Evolutionary conservation across 345 rosid genomes (phyloP), one percentile per base, ranked within the genome.

Genomic region (Hibiscus trionum): DNA sequence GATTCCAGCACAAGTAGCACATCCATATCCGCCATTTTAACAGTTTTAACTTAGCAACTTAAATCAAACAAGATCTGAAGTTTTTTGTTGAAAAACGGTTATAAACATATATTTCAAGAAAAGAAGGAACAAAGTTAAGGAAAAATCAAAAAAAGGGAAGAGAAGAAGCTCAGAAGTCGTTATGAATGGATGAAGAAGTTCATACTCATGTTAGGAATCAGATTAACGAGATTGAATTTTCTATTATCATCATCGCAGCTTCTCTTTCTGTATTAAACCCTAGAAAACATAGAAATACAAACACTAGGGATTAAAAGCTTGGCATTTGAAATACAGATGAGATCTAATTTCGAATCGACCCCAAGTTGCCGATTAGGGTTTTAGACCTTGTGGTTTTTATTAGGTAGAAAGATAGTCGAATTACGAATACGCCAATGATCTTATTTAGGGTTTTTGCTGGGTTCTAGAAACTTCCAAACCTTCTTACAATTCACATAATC

Each of bases 151-250:
- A 17, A 17, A 2, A 7, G 26, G 21, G 10, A 60, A 58, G 73
- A 70, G 70, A 66, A 58, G 77, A 71, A 29, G 81, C 78, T 78
- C 81, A 78, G 78, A 11, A 35, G 21, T 12, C 6, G 26, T n/a
- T 31, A 5, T 24, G 75, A 78, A 78, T 78, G 81, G 78, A 69
- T 59, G 70, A 39, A 6, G 44, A 39, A 24, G 29, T 14, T 77
- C 69, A 9, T 74, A 76, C 58, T 65, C 78, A 78, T 50, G 47
- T 62, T 57, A 15, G 9, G 68, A 50, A 73, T 78, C 81, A 74
- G 78, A 74, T 78, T 78, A 74, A 78, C 78, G 78, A 74, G 81
- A 78, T 78, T 59, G 14, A 17, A 56, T 58, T 1, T 3, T 31
- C 4, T 47, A 35, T 19, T 58, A 61, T 78, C 78, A 70, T 78